Evolutionary conservation across 1,284 basidiomycete genomes (phyloP).

Genomic region (Fomitiporia mediterranea): DNA sequence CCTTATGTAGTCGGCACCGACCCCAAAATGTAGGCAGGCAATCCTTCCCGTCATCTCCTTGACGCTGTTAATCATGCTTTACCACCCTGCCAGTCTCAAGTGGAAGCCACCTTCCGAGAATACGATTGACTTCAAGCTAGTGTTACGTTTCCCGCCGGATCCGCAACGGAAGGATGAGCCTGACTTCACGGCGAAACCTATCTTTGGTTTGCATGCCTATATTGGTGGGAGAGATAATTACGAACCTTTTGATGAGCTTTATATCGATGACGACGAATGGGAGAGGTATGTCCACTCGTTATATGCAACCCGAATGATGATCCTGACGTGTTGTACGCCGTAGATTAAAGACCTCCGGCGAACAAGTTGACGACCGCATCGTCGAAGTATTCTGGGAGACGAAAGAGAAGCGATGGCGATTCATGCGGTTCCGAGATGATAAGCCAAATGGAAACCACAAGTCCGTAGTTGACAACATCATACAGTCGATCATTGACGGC

Average conservation of each 20-base stretch:
- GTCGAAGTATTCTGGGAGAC: constrained; percentile 93
- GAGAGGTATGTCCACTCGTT: constrained; percentile 56
- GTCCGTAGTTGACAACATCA: constrained; percentile 77
- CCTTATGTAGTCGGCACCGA: constrained; percentile 91
- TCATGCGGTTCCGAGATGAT: constrained; percentile 90
- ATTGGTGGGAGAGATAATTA: constrained; percentile 68
- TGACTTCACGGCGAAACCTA: constrained; percentile 82
- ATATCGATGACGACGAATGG: constrained; percentile 91
- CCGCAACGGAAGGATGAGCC: constrained; percentile 51
- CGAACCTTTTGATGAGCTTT: constrained; percentile 84
- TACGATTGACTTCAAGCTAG: constrained; percentile 94
- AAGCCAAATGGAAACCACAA: constrained; percentile 88
- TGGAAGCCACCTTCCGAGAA: constrained; percentile 99
- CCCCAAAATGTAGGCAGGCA: constrained; percentile 64
- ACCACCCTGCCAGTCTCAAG: constrained; percentile 57
- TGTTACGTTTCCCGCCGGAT: constrained; percentile 84
- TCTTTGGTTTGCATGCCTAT: constrained; percentile 82
- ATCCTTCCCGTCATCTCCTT: background rate
- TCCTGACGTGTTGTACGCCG: background rate
- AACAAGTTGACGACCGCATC: constrained; percentile 90
- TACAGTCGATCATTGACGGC: constrained; percentile 85
- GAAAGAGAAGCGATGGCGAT: constrained; percentile 64
- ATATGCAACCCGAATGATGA: background rate
- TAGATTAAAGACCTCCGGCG: constrained; percentile 81
- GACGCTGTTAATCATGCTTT: background rate